Evolutionary conservation across 148 eudicot species (phyloP).

Genomic region (Polygonum aviculare): DNA sequence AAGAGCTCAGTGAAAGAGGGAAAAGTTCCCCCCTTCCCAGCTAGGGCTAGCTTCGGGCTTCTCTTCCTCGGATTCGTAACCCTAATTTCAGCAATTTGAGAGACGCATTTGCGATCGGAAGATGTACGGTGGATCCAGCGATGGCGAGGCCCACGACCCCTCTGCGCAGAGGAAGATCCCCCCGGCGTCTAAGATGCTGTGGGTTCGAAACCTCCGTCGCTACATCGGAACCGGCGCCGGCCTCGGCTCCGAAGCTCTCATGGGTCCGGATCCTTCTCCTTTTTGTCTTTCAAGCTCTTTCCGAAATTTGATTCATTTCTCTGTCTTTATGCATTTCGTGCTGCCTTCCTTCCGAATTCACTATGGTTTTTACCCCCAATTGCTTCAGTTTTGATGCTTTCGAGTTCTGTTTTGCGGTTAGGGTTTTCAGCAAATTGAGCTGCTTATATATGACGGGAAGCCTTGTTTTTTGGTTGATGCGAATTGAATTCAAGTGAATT

Average conservation of each 20-base stretch:
- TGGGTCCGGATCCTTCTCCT: slow-evolving; percentile 42
- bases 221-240: slow-evolving; percentile 97
- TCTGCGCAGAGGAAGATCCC: slow-evolving; percentile 65
- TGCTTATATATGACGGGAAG: not conserved
- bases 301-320: not conserved
- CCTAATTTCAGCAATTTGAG: not conserved
- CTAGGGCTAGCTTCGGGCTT: not conserved
- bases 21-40: not conserved
- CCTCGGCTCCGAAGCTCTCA: slow-evolving; percentile 94
- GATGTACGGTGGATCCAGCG: slow-evolving; percentile 66
- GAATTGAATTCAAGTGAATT: not conserved
- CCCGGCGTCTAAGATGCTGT: slow-evolving; percentile 80
- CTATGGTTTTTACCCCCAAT: not conserved
- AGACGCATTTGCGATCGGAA: not conserved
- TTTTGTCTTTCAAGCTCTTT: not conserved
- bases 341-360: not conserved
- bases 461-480: not conserved
- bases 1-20: not conserved
- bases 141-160: slow-evolving; percentile 61
- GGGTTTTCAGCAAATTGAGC: not conserved
- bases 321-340: not conserved
- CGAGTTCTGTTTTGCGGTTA: not conserved
- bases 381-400: not conserved
- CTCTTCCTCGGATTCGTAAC: not conserved
- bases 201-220: slow-evolving; percentile 95